Conservation (phyloP, 176 grass and related monocot species). For the Saccharum spontaneum region DNA sequence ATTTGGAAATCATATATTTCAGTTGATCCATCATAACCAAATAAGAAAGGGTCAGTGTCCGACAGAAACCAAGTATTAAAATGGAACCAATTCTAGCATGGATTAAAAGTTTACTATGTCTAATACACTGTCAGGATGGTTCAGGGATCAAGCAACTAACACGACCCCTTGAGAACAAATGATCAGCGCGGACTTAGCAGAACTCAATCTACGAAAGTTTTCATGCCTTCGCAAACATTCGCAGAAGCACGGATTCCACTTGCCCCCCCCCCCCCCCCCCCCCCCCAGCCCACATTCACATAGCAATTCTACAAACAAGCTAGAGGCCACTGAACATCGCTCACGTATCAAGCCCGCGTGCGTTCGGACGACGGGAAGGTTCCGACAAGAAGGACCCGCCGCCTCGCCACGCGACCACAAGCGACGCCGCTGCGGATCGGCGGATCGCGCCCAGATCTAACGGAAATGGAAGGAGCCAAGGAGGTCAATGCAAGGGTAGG, state of each 20-base stretch:
- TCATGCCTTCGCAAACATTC: background rate
- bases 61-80: conserved; percentile 1
- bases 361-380: background rate
- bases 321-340: background rate
- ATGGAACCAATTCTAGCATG: background rate
- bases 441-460: conserved; percentile 41
- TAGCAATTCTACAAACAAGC: background rate
- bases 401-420: background rate
- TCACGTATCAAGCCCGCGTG: background rate
- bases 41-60: background rate
- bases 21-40: background rate
- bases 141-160: conserved; percentile 5
- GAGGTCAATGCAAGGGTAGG: background rate
- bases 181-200: background rate
- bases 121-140: background rate
- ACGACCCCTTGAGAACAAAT: background rate
- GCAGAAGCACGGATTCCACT: background rate
- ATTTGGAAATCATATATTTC: background rate
- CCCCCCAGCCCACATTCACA: background rate
- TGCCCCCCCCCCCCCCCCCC: background rate
- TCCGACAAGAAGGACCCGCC: background rate
- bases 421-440: conserved; percentile 20
- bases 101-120: background rate
- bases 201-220: background rate
- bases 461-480: background rate